Conservation (phyloP, 2,329 filamentous ascomycete species). For the Epicoccum nigrum region DNA sequence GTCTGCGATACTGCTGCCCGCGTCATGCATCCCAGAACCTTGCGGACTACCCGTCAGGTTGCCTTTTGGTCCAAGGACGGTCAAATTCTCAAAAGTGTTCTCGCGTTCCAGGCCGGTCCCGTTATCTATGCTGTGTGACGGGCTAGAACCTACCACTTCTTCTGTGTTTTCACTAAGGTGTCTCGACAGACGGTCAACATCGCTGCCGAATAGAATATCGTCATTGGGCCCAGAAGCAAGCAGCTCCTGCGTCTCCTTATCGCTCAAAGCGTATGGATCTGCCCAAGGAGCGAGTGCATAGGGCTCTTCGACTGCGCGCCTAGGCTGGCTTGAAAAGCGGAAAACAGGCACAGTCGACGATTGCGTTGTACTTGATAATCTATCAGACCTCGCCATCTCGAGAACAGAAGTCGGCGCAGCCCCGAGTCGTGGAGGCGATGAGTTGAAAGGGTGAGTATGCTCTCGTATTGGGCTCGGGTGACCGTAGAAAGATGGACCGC, state of each 20-base stretch:
- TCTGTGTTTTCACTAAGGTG: slow-evolving; percentile 5
- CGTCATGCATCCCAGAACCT: slow-evolving; percentile 45
- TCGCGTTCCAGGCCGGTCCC: slow-evolving; percentile 27
- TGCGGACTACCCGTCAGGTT: slow-evolving; percentile 47
- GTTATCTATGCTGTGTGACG: slow-evolving; percentile 2
- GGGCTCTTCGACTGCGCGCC: slow-evolving; percentile 16
- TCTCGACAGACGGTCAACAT: slow-evolving; percentile 4
- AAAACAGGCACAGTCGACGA: slow-evolving; percentile 29
- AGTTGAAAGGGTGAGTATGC: slow-evolving; percentile 36
- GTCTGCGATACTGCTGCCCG: slow-evolving; percentile 48
- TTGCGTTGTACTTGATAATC: slow-evolving; percentile 18
- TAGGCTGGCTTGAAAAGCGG: slow-evolving; percentile 5
- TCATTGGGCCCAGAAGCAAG: slow-evolving; percentile 47
- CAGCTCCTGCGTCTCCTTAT: slow-evolving; percentile 43
- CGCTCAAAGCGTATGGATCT: slow-evolving; percentile 34
- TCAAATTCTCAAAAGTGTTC: slow-evolving; percentile 46
- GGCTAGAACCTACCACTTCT: slow-evolving; percentile 1
- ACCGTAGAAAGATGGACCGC: slow-evolving; percentile 25
- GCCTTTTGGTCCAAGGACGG: slow-evolving; percentile 40
- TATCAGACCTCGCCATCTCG: slow-evolving; percentile 9
- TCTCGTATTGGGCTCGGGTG: slow-evolving; percentile 32
- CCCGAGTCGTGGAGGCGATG: slow-evolving; percentile 35
- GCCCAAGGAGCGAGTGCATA: slow-evolving; percentile 27
- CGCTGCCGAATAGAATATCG: slow-evolving; percentile 38
- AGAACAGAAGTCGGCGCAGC: slow-evolving; percentile 17